Evolutionary conservation across 2,329 filamentous ascomycete species (phyloP), one percentile per base, ranked within the genome.

Genomic region (Colletotrichum australisinense): DNA sequence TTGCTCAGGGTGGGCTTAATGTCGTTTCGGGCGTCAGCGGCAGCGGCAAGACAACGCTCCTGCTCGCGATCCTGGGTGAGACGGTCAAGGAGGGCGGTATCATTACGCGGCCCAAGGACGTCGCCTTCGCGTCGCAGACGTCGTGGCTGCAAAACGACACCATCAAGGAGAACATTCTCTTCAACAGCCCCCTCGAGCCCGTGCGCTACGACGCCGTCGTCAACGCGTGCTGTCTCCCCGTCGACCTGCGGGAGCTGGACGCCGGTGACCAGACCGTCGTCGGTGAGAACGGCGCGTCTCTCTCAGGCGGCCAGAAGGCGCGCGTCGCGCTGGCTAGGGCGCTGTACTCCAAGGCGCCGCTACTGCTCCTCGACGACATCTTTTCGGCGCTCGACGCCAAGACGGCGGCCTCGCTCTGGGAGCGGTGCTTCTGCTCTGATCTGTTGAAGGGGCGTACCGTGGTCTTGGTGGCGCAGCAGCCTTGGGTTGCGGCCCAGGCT

Each of bases 311-410:
- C 0, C 88, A 90, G 74, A 89, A 88, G 75, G 88, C 88, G 35
- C 84, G 88, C 6, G 87, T 91, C 46, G 88, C 88, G 14, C 78
- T 91, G 42, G 89, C 89, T 1, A 83, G 89, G 69, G 87, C 89
- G 7, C 78, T 91, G 1, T 91, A 91, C 78, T 90, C 89, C 1
- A 87, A 86, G 67, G 85, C 89, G 0, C 83, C 87, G 1, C 82
- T 90, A 2, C 80, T 91, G 26, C 81, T 91, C 0, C 84, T 91
- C 1, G 89, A 91, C 74, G 89, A 91, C 71, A 84, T 91, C 3
- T 89, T 91, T 75, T 89, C 89, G 1, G 89, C 89, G 0, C 82
- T 91, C 0, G 89, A 91, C 76, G 85, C 89, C 22, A 89, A 89
- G 75, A 91, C 90, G 0, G 86, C 88, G 1, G 86, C 87, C 19